Conservation (phyloP, 768 basidiomycete genomes). For the Steccherinum ochraceum region DNA sequence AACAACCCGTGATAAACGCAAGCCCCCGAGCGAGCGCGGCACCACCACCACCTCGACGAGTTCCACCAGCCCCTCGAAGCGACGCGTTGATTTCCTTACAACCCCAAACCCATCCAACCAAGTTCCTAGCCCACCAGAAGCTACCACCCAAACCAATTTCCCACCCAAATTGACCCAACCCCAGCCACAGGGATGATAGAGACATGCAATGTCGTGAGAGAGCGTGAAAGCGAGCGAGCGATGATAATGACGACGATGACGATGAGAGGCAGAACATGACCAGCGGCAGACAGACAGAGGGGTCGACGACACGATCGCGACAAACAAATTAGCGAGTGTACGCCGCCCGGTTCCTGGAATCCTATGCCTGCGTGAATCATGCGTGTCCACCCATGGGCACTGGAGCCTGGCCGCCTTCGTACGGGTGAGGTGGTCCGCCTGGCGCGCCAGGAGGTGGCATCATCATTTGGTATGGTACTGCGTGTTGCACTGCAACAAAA, state of each 20-base stretch:
- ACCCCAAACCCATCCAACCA: not conserved
- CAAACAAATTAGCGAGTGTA: too few species aligned
- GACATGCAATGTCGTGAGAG: not conserved
- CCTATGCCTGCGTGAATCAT: too few species aligned
- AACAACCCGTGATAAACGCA: not conserved
- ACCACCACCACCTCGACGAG: too few species aligned
- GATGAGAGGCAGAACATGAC: not conserved
- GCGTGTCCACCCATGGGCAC: constrained; percentile 76
- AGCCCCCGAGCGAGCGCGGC: not conserved
- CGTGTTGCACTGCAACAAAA: constrained; percentile 63
- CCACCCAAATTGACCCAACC: too few species aligned
- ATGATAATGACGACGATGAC: not conserved
- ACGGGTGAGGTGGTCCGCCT: constrained; percentile 63
- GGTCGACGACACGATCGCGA: not conserved
- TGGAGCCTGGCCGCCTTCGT: constrained; percentile 64
- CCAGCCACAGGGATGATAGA: too few species aligned
- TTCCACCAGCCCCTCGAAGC: too few species aligned
- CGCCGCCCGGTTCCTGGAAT: too few species aligned
- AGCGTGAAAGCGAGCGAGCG: not conserved
- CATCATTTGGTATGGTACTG: constrained; percentile 89
- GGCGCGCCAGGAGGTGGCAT: constrained; percentile 71
- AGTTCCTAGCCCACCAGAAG: not conserved
- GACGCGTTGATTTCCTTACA: too few species aligned
- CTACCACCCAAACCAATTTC: not conserved
- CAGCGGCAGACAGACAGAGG: not conserved